Evolutionary conservation across 2,329 filamentous ascomycete genomes (phyloP), one percentile per base, ranked within the genome.

Genomic region (Stemphylium vesicarium): DNA sequence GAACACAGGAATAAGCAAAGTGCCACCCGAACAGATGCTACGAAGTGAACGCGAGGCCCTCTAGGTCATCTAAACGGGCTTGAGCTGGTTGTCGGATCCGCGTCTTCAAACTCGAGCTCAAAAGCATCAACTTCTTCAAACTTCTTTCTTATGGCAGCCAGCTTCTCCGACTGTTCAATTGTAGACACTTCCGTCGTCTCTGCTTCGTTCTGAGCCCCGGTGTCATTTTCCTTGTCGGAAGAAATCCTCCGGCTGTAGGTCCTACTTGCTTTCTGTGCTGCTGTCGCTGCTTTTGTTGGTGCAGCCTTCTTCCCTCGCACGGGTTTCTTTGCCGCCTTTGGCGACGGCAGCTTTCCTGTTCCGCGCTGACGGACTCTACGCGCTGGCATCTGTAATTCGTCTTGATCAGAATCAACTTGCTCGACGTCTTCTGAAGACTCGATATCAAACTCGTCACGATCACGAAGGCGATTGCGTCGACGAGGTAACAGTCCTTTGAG

Each of bases 21-120:
- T 20, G 15, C 31, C 6, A 20, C 10, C 22, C 35, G 13, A 26
- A n/a, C n/a, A 18, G n/a, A 26, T 13, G 31, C 5, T 29, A 4
- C 26, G 2, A 29, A 29, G 26, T 29, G 26, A 7, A 29, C 8
- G 26, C 26, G 2, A 16, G 10, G 29, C 11, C 10, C 10, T 29
- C 11, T 15, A 24, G 16, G 16, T 62, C 38, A 69, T 54, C 77
- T 65, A 67, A 75, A 78, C 3, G 77, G 77, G 63, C 76, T 79
- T 32, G 75, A 77, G 48, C 68, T 74, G n/a, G 66, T 65, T 50
- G 44, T 69, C 18, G 68, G 71, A 53, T 81, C 78, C 31, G 77
- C 72, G 47, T 76, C 80, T 69, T 81, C 80, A 64, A 82, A 82
- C 41, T 81, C 79, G 69, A 82, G 74, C 55, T 81, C 80, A 72